These are phyloP conservation scores for Chimonanthus praecox DNA, from an alignment of 164 flowering plant species.

Conservation along the genomic window DNA sequence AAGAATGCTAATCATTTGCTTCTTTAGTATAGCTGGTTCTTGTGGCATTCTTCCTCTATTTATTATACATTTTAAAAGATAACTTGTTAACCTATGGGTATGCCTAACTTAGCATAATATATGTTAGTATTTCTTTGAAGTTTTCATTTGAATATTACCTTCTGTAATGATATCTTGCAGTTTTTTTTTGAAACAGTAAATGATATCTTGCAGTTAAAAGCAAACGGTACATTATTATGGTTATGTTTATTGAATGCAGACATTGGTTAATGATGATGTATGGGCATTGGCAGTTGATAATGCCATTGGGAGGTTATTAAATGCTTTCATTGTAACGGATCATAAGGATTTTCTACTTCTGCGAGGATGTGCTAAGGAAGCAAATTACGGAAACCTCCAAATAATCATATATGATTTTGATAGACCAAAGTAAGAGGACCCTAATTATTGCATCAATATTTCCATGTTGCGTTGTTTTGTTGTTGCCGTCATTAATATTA, in stretches of 20 bases:
- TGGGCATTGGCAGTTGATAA: conserved; percentile 87
- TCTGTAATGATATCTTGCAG: no score
- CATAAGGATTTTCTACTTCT: conserved; percentile 68
- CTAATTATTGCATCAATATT: background rate
- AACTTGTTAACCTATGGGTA: no score
- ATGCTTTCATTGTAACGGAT: conserved; percentile 88
- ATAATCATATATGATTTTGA: conserved; percentile 80
- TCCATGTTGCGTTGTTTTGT: background rate
- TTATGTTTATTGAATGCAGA: conserved; percentile 33
- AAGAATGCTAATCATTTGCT: no score
- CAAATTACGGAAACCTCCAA: conserved; percentile 52
- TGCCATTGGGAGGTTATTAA: conserved; percentile 80
- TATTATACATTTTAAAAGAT: no score
- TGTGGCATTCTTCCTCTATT: no score
- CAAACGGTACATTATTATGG: background rate
- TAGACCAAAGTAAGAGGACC: conserved; percentile 48
- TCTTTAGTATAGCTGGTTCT: no score
- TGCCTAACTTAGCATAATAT: no score
- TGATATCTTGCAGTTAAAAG: background rate
- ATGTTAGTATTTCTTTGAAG: no score
- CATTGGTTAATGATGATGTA: conserved; percentile 50
- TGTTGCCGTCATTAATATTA: no score
- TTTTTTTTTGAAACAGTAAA: no score
- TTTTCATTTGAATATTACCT: no score
- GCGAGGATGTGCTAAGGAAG: conserved; percentile 70